Evolutionary conservation across 148 eudicot genomes (phyloP).

Genomic region (Silene conica): DNA sequence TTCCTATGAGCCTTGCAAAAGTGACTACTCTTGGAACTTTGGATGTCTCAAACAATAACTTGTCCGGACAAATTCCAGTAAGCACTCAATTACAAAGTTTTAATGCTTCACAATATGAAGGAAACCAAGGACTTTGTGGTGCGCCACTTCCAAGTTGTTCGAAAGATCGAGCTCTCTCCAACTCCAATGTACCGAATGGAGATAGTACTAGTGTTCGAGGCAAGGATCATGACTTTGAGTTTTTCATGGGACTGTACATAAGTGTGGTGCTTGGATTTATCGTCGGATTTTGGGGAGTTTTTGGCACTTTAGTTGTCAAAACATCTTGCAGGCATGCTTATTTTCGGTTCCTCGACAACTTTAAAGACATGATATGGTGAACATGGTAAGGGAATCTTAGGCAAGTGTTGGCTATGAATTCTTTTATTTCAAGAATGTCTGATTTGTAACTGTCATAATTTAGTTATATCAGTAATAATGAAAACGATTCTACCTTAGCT

Average conservation of each 20-base stretch:
- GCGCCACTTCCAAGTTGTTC: background rate
- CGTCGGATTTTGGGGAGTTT: constrained; percentile 13
- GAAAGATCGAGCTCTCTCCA: background rate
- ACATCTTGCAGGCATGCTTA: constrained; percentile 8
- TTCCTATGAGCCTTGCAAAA: background rate
- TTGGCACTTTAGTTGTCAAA: background rate
- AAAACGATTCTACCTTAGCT: no score
- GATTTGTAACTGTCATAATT: no score
- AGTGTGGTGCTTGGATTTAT: constrained; percentile 9
- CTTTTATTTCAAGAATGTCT: no score
- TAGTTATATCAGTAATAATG: no score
- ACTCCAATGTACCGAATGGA: background rate
- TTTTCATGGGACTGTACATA: constrained; percentile 9
- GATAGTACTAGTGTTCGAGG: background rate
- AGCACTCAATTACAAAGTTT: no score
- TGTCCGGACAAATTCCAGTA: no score
- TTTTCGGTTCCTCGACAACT: constrained; percentile 1
- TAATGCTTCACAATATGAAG: no score
- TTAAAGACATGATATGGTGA: background rate
- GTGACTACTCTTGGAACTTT: background rate
- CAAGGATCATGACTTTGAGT: background rate
- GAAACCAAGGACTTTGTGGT: background rate
- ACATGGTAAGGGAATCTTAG: no score
- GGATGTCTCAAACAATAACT: background rate
- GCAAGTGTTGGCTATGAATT: no score